Percentiles rank a stretch among this genome's conserved stretches.
Evolutionary conservation across 202 grass and related monocot genomes (phyloP).

Genomic region (Carex arenaria): DNA sequence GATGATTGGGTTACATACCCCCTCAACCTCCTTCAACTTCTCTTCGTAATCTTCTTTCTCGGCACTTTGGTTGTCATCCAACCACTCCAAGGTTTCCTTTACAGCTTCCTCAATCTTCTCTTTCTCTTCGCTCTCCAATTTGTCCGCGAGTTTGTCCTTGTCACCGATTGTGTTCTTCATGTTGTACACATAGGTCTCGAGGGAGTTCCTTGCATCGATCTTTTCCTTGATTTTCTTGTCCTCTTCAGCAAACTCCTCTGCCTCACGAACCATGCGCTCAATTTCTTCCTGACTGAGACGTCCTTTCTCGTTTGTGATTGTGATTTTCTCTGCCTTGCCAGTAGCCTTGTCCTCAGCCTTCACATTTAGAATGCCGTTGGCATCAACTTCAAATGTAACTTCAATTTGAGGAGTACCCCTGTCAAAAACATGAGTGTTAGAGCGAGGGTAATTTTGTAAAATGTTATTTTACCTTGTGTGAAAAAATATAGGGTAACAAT

Average conservation of each 20-base stretch:
- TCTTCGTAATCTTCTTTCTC: slow-evolving; percentile 45
- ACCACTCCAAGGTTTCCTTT: slow-evolving; percentile 42
- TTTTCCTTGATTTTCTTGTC: slow-evolving; percentile 39
- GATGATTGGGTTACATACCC: slow-evolving; percentile 44
- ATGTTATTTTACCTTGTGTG: neutral
- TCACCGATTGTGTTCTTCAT: slow-evolving; percentile 25
- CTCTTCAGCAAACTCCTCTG: slow-evolving; percentile 52
- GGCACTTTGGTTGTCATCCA: slow-evolving; percentile 19
- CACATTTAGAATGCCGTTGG: slow-evolving; percentile 50
- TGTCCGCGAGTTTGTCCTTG: slow-evolving; percentile 27
- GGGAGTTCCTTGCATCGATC: slow-evolving; percentile 39
- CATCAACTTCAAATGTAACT: slow-evolving; percentile 59
- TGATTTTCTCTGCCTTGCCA: slow-evolving; percentile 31
- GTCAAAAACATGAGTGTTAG: neutral
- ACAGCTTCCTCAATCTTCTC: slow-evolving; percentile 43
- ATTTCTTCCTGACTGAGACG: slow-evolving; percentile 62
- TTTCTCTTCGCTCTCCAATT: slow-evolving; percentile 36
- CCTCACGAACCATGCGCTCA: slow-evolving; percentile 54
- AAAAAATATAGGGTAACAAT: neutral
- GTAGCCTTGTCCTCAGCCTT: slow-evolving; percentile 43
- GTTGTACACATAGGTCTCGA: slow-evolving; percentile 56
- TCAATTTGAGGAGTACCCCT: slow-evolving; percentile 58
- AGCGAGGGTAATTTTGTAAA: neutral
- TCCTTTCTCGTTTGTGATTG: slow-evolving; percentile 47
- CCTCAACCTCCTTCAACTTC: slow-evolving; percentile 48